Evolutionary conservation across 2,329 filamentous ascomycete genomes (phyloP), one percentile per base, ranked within the genome.

Genomic region (Fusarium phyllophilum): DNA sequence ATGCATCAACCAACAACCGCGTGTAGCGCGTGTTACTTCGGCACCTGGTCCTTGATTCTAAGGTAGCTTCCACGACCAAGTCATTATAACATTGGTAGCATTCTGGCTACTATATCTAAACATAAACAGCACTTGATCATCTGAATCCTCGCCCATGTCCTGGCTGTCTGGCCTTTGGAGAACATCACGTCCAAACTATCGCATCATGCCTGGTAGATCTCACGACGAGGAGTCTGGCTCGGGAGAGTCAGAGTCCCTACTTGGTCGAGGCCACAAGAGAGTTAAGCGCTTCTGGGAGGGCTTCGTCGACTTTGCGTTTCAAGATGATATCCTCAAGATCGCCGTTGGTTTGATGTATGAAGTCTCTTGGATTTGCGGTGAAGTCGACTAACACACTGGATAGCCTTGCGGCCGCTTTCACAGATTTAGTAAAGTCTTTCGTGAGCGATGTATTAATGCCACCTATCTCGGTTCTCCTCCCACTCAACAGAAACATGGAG

Each of bases 251-350:
- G 78, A 80, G 31, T 80, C 81, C 34, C 81, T 90, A 33, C 83
- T 89, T 39, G 84, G 84, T 52, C 82, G 84, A 26, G 83, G 88
- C 65, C 83, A 86, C 70, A 81, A 84, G 61, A 83, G 83, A 60
- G 86, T 88, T 31, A 83, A 84, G 70, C 84, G 85, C 67, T 82
- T 89, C 64, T 91, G 89, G 84, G 84, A 88, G 39, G 90, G 90
- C 44, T 94, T 94, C 79, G 80, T 91, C 74, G 91, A 93, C 79
- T 94, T 94, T 81, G 92, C 91, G 1, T 88, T 93, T 61, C 89
- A 92, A 72, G 92, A 93, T 66, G 94, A 94, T 75, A 92, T 94
- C 54, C 86, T 94, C 33, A 90, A 94, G 80, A 92, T 94, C 67
- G 92, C 92, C 22, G 90, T 94, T 75, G 92, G 92, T 74, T 84